Conservation (phyloP, 768 basidiomycete species). For the Hypsizygus marmoreus region DNA sequence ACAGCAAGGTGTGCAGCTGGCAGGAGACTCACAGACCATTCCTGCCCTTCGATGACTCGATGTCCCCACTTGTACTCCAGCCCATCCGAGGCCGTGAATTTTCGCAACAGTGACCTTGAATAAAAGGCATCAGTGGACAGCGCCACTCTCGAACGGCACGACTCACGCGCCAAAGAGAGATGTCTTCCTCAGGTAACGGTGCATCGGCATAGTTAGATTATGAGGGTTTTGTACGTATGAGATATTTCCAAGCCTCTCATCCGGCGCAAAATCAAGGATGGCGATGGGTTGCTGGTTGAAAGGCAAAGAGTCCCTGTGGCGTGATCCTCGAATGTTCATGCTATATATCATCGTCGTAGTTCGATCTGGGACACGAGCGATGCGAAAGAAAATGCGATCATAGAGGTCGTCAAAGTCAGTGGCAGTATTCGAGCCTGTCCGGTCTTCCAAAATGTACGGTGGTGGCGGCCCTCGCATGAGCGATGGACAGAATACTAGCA, state of each 20-base stretch:
- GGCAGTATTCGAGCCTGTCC: conserved; percentile 28
- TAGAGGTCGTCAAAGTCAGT: conserved; percentile 81
- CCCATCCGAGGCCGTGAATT: conserved; percentile 70
- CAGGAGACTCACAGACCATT: conserved; percentile 76
- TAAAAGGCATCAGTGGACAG: conserved; percentile 4
- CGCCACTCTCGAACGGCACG: conserved; percentile 4
- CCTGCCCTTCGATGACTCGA: conserved; percentile 55
- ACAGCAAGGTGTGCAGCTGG: too few species aligned
- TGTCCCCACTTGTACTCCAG: conserved; percentile 72
- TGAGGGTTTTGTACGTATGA: conserved; percentile 48
- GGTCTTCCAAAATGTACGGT: conserved; percentile 7
- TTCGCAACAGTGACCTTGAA: conserved; percentile 64
- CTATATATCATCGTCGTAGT: conserved; percentile 59
- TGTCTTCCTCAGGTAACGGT: conserved; percentile 62
- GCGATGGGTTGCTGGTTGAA: conserved; percentile 54
- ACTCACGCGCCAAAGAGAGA: conserved; percentile 68
- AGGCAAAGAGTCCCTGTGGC: conserved; percentile 56
- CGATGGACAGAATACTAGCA: background rate
- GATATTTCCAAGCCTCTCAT: conserved; percentile 61
- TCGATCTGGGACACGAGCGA: conserved; percentile 49
- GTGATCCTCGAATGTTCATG: conserved; percentile 66
- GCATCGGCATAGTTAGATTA: conserved; percentile 56
- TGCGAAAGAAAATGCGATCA: conserved; percentile 71
- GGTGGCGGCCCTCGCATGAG: background rate
- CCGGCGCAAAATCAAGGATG: conserved; percentile 60